Percentiles rank a stretch among this genome's conserved stretches.
Conservation (phyloP, 2,329 filamentous ascomycete species). For the Aureobasidium sp. region DNA sequence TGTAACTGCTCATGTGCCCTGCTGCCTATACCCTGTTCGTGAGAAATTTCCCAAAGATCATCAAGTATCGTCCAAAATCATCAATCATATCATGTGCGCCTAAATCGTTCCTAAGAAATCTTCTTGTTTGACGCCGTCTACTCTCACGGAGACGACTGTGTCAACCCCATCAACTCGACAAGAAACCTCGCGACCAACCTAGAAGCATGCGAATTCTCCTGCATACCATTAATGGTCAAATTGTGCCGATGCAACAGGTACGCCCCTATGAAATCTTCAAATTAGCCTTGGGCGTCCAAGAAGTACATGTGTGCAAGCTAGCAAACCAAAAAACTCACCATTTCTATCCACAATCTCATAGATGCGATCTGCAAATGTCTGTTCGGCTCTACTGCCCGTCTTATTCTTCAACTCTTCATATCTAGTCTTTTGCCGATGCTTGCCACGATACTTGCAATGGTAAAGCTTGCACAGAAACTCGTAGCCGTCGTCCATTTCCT, state of each 20-base stretch:
- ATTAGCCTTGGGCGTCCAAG: not conserved
- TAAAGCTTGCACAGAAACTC: constrained; percentile 40
- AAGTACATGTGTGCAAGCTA: not conserved
- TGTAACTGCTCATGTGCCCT: no score
- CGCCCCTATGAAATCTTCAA: constrained; percentile 25
- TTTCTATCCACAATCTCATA: constrained; percentile 38
- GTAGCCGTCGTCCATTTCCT: constrained; percentile 40
- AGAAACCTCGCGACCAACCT: constrained; percentile 39
- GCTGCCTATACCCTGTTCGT: no score
- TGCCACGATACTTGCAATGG: constrained; percentile 42
- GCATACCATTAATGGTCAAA: constrained; percentile 32
- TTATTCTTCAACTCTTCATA: constrained; percentile 11
- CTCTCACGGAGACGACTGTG: not conserved
- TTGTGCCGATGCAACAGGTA: constrained; percentile 33
- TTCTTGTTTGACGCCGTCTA: not conserved
- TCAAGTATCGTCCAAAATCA: no score
- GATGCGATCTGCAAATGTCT: constrained; percentile 17
- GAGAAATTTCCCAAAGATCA: no score
- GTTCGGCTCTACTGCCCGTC: not conserved
- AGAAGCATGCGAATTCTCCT: constrained; percentile 36
- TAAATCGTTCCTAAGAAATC: no score
- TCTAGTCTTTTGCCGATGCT: constrained; percentile 18
- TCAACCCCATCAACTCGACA: constrained; percentile 27
- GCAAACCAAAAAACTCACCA: constrained; percentile 27
- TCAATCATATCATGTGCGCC: no score